Evolutionary conservation across 2,329 filamentous ascomycete genomes (phyloP).

Genomic region (Fusarium austroafricanum): DNA sequence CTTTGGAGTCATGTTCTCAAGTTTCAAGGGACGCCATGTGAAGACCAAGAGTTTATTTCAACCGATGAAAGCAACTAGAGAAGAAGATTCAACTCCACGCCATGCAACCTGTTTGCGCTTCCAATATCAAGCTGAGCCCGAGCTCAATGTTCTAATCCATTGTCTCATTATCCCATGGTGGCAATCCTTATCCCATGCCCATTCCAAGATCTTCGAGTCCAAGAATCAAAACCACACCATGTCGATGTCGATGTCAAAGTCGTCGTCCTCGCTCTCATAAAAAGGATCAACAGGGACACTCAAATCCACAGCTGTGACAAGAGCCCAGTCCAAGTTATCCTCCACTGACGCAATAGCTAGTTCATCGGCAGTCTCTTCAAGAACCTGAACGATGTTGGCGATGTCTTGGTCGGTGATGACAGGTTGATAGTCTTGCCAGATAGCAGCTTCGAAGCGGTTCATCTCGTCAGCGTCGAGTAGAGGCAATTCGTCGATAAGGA

Average conservation of each 20-base stretch:
- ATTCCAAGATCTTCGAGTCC: background rate
- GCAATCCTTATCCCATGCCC: background rate
- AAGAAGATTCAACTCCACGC: background rate
- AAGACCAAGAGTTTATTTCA: background rate
- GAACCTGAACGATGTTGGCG: background rate
- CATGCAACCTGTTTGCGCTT: background rate
- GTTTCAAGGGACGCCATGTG: background rate
- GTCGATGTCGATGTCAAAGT: background rate
- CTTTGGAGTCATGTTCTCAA: slow-evolving; percentile 3
- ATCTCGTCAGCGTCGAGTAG: background rate
- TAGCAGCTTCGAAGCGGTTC: background rate
- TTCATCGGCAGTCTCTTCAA: background rate
- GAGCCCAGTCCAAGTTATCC: slow-evolving; percentile 4
- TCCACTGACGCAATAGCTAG: background rate
- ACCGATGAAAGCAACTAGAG: background rate
- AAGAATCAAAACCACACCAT: background rate
- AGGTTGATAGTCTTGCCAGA: background rate
- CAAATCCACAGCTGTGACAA: background rate
- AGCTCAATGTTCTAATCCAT: background rate
- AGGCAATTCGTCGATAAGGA: background rate
- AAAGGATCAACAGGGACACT: background rate
- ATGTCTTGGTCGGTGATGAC: background rate
- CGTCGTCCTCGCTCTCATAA: background rate
- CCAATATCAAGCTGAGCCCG: background rate
- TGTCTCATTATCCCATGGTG: background rate